Evolutionary conservation across 257 asterid genomes (phyloP).

Genomic region (Scutellaria barbata): DNA sequence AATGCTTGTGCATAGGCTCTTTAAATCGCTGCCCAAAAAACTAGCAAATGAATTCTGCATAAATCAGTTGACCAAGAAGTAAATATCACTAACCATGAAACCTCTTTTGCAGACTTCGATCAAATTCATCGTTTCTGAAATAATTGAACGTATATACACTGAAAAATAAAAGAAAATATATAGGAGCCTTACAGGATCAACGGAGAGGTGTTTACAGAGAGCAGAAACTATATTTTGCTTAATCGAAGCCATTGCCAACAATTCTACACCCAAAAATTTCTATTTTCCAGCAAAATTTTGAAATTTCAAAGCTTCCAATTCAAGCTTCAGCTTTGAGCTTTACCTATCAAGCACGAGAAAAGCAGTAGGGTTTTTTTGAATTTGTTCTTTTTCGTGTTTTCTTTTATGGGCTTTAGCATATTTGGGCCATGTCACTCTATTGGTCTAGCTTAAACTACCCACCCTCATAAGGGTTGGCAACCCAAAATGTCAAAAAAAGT

Average conservation of each 20-base stretch:
- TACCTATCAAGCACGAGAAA: constrained; percentile 18
- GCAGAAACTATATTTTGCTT: constrained; percentile 53
- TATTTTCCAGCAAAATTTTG: not conserved
- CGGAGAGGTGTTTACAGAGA: constrained; percentile 58
- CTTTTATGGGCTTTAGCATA: constrained; percentile 4
- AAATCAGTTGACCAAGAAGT: not conserved
- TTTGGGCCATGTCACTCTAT: not conserved
- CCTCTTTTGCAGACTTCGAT: not conserved
- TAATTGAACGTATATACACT: not conserved
- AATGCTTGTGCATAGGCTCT: constrained; percentile 52
- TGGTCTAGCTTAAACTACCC: too few relatives aligned
- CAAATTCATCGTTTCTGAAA: not conserved
- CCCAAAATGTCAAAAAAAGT: too few relatives aligned
- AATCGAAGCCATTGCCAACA: constrained; percentile 54
- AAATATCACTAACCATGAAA: not conserved
- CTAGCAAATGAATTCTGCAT: constrained; percentile 51
- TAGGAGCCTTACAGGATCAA: constrained; percentile 56
- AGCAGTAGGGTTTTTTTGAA: constrained; percentile 22
- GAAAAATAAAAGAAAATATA: not conserved
- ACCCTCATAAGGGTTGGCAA: too few relatives aligned
- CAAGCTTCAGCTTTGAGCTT: not conserved
- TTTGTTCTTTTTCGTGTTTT: constrained; percentile 3
- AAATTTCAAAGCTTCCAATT: not conserved
- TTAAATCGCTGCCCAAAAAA: constrained; percentile 51
- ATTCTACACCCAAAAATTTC: constrained; percentile 2